Base-by-base conservation (phyloP, 1,139 yeast genomes). In the Candida sp. region DNA sequence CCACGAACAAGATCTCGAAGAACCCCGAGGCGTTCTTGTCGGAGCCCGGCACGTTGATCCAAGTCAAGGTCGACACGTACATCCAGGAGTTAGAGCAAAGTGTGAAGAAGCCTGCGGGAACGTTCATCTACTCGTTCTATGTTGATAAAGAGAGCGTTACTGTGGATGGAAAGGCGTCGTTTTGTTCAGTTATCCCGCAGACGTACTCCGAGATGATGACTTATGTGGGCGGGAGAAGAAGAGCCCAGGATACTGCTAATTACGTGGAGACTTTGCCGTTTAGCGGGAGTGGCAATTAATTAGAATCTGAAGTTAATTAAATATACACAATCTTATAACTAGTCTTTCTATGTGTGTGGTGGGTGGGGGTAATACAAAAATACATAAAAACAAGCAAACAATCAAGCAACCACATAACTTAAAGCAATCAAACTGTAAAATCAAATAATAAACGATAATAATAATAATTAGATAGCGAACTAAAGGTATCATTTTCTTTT, bases 121-220 rank as follows among this genome's bases (percentile, higher is more conserved):
- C 93, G 17, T 92, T 92, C 65, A 89, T 91, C 50, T 92, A 86
- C 68, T 90, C 97, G 1, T 92, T 87, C 81, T 92, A 85, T 65
- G 96, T 90, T 39, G 91, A 94, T 47, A 80, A 80, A 61, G 59
- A 64, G 42, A 57, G 69, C 17, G 59, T 57, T 44, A 59, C 57
- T 1, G 41, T 38, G 26, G 85, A 79, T 43, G 70, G 67, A 30
- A 65, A 66, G 45, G 68, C 70, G 25, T 81, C 81, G 5, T 85
- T 76, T 62, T 79, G 84, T 43, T 83, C 92, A 4, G 93, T 92
- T 48, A 77, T 92, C 50, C 98, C 98, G 6, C 90, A 89, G 67
- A 85, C 96, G 1, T 92, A 92, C 66, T 81, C 86, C 26, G 98
- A 92, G 68, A 92, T 92, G 96, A 91, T 92, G 86, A 89, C 86